Base-by-base conservation (phyloP, 441 rosid species). In the Populus hybrid region DNA sequence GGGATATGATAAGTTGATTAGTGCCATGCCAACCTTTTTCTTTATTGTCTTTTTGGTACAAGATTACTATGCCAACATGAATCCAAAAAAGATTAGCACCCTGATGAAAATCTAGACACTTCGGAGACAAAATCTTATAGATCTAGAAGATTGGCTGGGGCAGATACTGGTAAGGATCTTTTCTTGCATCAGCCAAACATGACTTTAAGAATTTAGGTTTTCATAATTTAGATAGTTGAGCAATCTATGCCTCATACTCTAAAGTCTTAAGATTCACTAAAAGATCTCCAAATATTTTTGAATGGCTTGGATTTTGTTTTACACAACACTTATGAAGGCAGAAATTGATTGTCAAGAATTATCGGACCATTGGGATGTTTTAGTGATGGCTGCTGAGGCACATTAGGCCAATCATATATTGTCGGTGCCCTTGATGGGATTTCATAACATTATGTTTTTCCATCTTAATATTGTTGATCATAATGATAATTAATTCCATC, bases 151-250 rank as follows among this genome's bases (percentile, higher is more conserved):
- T 24, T 74, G 53, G 77, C 75, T 68, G 35, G 71, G 30, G 40
- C 20, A 59, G 80, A 77, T 66, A 70, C 38, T 10, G 76, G 28
- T 11, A 12, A 66, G 50, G 79, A 83, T 74, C 67, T 67, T 71
- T 9, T 20, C 63, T 20, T 20, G 21, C 61, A 70, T 46, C 67
- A 38, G 72, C 68, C 81, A 74, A 74, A 66, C 23, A 38, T 36
- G 67, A 64, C 40, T n/a, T 76, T 23, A 65, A 36, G 14, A 10
- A 63, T 26, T 20, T 18, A 5, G 23, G 63, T 20, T 57, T 20
- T 0, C 2, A 57, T 57, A 20, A 20, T 57, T 57, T 6, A 7
- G 23, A 57, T 57, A 57, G 63, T 18, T 6, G 63, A 57, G 7
- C 21, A 20, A 57, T 57, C 63, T 8, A 6, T 57, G 21, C 21